These are phyloP conservation scores for Plasmodium malariae DNA, from an alignment of 169 alveolate genomes.

Conservation along the genomic window DNA sequence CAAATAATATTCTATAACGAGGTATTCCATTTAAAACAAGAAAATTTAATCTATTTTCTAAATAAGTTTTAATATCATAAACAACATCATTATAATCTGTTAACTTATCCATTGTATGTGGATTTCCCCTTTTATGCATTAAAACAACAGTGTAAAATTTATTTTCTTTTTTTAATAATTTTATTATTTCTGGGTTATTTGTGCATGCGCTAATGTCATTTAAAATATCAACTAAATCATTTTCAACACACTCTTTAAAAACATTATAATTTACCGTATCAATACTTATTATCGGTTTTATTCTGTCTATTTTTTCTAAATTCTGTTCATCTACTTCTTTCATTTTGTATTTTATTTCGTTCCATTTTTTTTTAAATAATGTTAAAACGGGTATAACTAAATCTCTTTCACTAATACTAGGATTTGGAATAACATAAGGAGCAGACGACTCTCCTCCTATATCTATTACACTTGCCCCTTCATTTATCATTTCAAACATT, in stretches of 20 bases:
- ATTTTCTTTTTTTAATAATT: slow-evolving; percentile 46
- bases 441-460: slow-evolving; percentile 69
- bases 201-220: slow-evolving; percentile 70
- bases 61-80: slow-evolving; percentile 61
- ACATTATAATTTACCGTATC: slow-evolving; percentile 54
- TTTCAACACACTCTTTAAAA: slow-evolving; percentile 60
- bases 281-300: slow-evolving; percentile 66
- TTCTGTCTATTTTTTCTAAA: not conserved
- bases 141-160: slow-evolving; percentile 56
- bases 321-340: not conserved
- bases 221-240: slow-evolving; percentile 42
- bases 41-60: slow-evolving; percentile 47
- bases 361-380: slow-evolving; percentile 51
- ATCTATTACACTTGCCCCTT: slow-evolving; percentile 63
- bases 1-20: slow-evolving; percentile 58
- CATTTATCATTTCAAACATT: slow-evolving; percentile 63
- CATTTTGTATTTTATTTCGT: not conserved
- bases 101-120: slow-evolving; percentile 71
- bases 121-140: slow-evolving; percentile 74
- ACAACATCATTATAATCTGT: slow-evolving; percentile 52
- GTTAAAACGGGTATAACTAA: slow-evolving; percentile 52
- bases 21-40: slow-evolving; percentile 70
- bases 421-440: slow-evolving; percentile 67
- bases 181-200: slow-evolving; percentile 51
- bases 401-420: slow-evolving; percentile 56